These are phyloP conservation scores for Calonectria pseudoreteaudii DNA, from an alignment of 2,329 filamentous ascomycete species.

Conservation along the genomic window DNA sequence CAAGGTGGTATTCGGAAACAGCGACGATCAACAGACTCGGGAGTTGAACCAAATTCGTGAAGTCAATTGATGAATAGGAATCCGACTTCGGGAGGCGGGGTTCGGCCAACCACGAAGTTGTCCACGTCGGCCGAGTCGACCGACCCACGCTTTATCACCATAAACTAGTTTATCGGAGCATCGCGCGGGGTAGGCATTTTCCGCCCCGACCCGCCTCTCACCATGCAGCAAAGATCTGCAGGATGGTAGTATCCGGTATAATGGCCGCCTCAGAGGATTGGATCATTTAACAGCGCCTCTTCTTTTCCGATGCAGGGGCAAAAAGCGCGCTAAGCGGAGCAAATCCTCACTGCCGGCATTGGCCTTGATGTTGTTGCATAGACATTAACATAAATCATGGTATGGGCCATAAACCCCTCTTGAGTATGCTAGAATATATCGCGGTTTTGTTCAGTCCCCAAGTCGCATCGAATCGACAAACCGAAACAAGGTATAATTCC, in stretches of 20 bases:
- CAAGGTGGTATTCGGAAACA: background rate
- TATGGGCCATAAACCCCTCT: background rate
- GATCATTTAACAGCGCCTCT: background rate
- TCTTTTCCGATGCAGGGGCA: background rate
- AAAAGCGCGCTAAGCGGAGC: background rate
- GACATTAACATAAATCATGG: background rate
- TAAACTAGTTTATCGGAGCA: background rate
- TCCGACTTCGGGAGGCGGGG: conserved; percentile 5
- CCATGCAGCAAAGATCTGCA: background rate
- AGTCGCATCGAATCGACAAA: background rate
- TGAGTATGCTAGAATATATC: background rate
- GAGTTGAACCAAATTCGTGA: background rate
- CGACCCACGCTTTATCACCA: conserved; percentile 5
- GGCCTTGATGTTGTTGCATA: background rate
- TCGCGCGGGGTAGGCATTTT: conserved; percentile 3
- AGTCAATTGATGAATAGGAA: background rate
- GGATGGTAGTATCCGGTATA: background rate
- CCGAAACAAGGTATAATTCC: background rate
- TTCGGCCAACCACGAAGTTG: conserved; percentile 1
- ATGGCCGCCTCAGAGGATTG: background rate
- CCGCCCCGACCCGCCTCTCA: background rate
- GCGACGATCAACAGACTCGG: background rate
- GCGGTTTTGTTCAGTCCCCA: background rate
- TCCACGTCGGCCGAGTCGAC: conserved; percentile 8
- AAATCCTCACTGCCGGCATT: background rate